Evolutionary conservation across 192 early-diverging fungal genomes (phyloP).

Genomic region (Linnemannia hyalina): DNA sequence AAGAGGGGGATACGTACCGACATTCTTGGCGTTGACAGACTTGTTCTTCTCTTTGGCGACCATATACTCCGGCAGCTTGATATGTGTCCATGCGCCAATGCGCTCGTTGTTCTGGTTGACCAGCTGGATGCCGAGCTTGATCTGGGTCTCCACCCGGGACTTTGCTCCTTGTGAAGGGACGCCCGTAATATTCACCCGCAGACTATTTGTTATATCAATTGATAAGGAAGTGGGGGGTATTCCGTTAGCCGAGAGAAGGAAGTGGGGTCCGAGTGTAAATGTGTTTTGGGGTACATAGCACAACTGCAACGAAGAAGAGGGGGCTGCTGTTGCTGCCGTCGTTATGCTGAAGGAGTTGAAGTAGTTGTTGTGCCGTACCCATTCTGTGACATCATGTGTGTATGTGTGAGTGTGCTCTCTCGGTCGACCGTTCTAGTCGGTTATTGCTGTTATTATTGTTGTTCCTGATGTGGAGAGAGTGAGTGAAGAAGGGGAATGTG

Average conservation of each 20-base stretch:
- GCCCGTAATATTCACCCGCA: slow-evolving; percentile 59
- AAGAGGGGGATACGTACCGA: slow-evolving; percentile 20
- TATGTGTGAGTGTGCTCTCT: not conserved
- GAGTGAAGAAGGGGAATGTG: not conserved
- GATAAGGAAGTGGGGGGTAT: not conserved
- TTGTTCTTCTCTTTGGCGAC: slow-evolving; percentile 84
- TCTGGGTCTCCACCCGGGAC: slow-evolving; percentile 95
- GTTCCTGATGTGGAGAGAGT: not conserved
- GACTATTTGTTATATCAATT: not conserved
- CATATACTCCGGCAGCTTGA: slow-evolving; percentile 86
- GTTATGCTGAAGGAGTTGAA: no score
- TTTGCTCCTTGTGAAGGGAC: slow-evolving; percentile 74
- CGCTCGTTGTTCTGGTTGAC: slow-evolving; percentile 77
- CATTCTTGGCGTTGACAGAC: slow-evolving; percentile 55
- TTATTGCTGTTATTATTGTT: not conserved
- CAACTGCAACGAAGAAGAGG: not conserved
- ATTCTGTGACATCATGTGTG: slow-evolving; percentile 41
- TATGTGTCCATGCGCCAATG: slow-evolving; percentile 83
- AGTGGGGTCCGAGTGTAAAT: not conserved
- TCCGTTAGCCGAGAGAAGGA: slow-evolving; percentile 4
- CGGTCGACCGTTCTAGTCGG: not conserved
- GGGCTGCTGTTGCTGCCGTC: not conserved
- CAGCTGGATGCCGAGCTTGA: slow-evolving; percentile 90
- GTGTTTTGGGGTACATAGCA: slow-evolving; percentile 24
- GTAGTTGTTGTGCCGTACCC: slow-evolving; percentile 14